Percentiles rank a stretch among this genome's conserved stretches.
phyloP scores from a whole-genome alignment of 2,329 filamentous ascomycete genomes.

The Colletotrichum scovillei region DNA sequence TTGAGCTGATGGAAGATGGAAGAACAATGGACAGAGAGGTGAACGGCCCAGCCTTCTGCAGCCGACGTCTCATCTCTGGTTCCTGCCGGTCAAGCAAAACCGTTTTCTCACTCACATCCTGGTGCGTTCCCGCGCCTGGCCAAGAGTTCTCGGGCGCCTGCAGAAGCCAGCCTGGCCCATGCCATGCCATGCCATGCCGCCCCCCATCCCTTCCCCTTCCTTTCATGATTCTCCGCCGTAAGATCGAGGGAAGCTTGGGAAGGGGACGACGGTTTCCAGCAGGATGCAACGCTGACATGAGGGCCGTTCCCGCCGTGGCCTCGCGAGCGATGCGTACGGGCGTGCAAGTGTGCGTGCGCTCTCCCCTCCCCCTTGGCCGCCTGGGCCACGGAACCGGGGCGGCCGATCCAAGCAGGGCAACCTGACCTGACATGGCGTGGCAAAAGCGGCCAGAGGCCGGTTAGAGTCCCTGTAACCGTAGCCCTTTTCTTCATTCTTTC shows the following conservation, averaged over 20 bases:
- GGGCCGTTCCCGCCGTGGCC: not conserved
- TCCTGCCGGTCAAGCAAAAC: not conserved
- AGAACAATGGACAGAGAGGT: not conserved
- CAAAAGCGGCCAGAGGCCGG: not conserved
- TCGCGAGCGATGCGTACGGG: not conserved
- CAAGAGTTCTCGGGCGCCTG: not conserved
- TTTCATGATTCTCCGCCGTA: not conserved
- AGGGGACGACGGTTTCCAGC: not conserved
- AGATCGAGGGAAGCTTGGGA: not conserved
- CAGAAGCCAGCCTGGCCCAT: not conserved
- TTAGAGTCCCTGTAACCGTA: not conserved
- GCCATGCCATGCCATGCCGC: not conserved
- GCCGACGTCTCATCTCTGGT: conserved; percentile 15
- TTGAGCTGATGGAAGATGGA: too few species aligned
- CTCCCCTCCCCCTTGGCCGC: not conserved
- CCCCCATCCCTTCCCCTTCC: not conserved
- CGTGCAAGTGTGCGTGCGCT: not conserved
- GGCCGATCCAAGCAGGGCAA: conserved; percentile 13
- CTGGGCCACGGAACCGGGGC: not conserved
- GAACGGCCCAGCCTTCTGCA: not conserved
- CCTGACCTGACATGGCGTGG: conserved; percentile 3
- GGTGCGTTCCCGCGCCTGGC: not conserved
- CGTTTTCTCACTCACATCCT: not conserved
- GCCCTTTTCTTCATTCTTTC: not conserved
- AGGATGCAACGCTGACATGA: conserved; percentile 4